Conservation (phyloP, 208 protist genomes). For the Porcisia deanei region DNA sequence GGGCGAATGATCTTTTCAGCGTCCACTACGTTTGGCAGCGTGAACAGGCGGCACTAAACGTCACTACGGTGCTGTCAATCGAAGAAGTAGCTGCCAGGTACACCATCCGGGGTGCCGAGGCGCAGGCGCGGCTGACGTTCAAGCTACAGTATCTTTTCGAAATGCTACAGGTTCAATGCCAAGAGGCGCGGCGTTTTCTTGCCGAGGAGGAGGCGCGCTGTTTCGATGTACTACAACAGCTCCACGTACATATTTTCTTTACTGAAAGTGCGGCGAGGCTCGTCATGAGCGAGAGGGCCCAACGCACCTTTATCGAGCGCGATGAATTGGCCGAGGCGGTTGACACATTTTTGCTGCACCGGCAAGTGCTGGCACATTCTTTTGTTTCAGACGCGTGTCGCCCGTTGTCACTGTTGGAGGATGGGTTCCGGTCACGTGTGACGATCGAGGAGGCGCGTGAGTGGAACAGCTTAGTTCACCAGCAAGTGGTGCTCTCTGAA, state of each 20-base stretch:
- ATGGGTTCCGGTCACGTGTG: conserved; percentile 7
- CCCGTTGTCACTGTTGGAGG: conserved; percentile 15
- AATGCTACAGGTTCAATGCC: conserved; percentile 1
- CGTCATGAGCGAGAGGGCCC: conserved; percentile 33
- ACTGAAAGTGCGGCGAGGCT: conserved; percentile 17
- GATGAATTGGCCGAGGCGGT: conserved; percentile 16
- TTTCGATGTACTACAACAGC: conserved; percentile 23
- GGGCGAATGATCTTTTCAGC: conserved; percentile 24
- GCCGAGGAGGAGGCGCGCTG: conserved; percentile 11
- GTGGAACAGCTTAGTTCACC: background rate
- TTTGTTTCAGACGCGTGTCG: conserved; percentile 18
- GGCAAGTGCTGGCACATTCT: conserved; percentile 11
- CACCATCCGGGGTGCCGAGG: conserved; percentile 28
- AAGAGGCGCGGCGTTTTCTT: conserved; percentile 1
- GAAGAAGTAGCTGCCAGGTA: conserved; percentile 12
- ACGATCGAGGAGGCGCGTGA: conserved; percentile 1
- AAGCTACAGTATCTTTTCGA: conserved; percentile 11
- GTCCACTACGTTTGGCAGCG: conserved; percentile 4
- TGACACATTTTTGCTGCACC: conserved; percentile 14
- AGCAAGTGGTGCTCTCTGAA: background rate
- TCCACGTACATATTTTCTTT: conserved; percentile 31
- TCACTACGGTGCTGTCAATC: conserved; percentile 8
- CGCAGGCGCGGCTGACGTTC: conserved; percentile 15
- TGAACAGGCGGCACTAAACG: conserved; percentile 1
- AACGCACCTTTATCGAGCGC: conserved; percentile 28